These are phyloP conservation scores for Abrus pulchellus DNA, from an alignment of 306 rosid species.

Conservation along the genomic window DNA sequence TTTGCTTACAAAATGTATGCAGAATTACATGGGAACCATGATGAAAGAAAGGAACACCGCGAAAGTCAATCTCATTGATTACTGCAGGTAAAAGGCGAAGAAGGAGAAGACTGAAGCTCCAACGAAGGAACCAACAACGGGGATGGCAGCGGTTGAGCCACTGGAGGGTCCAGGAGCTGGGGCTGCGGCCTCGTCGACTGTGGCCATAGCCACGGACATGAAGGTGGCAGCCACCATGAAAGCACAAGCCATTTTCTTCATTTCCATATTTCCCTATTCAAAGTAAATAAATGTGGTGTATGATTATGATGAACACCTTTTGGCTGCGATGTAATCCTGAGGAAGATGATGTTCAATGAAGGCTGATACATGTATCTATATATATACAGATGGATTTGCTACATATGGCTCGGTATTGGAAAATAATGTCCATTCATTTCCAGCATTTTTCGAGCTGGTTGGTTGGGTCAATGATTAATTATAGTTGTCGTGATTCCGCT, in stretches of 20 bases:
- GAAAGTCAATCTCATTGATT: background rate
- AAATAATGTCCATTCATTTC: conserved; percentile 37
- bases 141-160: background rate
- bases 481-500: background rate
- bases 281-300: background rate
- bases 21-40: background rate
- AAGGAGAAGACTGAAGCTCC: conserved; percentile 37
- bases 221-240: background rate
- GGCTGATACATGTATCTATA: background rate
- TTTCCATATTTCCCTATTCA: background rate
- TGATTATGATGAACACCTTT: background rate
- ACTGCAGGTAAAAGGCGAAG: background rate
- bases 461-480: conserved; percentile 11
- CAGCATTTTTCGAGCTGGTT: conserved; percentile 34
- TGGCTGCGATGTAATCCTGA: background rate
- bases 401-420: background rate
- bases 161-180: conserved; percentile 35
- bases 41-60: background rate
- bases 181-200: background rate
- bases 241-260: conserved; percentile 15
- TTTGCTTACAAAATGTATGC: background rate
- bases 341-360: background rate
- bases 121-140: conserved; percentile 12
- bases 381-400: background rate
- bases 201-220: background rate